Conservation (phyloP, 192 early-diverging fungal species). For the Mortierella alpina region DNA sequence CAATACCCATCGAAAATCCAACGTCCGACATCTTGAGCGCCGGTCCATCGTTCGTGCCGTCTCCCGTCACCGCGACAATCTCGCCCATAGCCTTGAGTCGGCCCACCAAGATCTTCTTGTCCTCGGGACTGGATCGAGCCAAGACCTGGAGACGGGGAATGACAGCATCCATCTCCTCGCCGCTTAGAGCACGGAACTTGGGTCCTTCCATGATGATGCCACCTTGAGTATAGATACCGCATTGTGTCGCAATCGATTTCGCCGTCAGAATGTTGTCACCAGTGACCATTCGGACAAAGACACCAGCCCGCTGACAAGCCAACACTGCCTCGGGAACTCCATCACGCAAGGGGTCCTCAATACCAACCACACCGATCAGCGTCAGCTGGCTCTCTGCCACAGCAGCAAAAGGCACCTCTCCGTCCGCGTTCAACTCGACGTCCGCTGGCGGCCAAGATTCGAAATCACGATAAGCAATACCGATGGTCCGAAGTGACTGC, state of each 20-base stretch:
- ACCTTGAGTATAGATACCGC: conserved; percentile 89
- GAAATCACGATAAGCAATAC: conserved; percentile 86
- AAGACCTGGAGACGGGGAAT: conserved; percentile 94
- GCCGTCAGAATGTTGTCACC: conserved; percentile 97
- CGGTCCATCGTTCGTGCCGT: conserved; percentile 99
- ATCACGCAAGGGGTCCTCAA: conserved; percentile 95
- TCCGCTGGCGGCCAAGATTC: conserved; percentile 64
- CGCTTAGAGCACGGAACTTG: conserved; percentile 85
- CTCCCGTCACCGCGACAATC: conserved; percentile 98
- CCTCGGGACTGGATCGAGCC: conserved; percentile 92
- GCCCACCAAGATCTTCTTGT: conserved; percentile 95
- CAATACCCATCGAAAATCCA: conserved; percentile 99
- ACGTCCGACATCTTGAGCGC: conserved; percentile 96
- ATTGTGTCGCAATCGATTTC: conserved; percentile 91
- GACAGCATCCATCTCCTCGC: conserved; percentile 91
- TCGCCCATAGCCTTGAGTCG: conserved; percentile 90
- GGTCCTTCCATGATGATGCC: conserved; percentile 97
- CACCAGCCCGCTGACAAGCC: conserved; percentile 90
- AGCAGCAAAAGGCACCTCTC: conserved; percentile 66
- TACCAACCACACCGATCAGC: conserved; percentile 92
- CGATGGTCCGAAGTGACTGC: conserved; percentile 91
- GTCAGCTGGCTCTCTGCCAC: conserved; percentile 70
- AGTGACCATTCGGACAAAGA: conserved; percentile 98
- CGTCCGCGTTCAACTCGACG: conserved; percentile 54
- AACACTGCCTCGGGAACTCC: conserved; percentile 94